Evolutionary conservation across 1,284 basidiomycete genomes (phyloP).

Genomic region (Phellopilus nigrolimitatus): DNA sequence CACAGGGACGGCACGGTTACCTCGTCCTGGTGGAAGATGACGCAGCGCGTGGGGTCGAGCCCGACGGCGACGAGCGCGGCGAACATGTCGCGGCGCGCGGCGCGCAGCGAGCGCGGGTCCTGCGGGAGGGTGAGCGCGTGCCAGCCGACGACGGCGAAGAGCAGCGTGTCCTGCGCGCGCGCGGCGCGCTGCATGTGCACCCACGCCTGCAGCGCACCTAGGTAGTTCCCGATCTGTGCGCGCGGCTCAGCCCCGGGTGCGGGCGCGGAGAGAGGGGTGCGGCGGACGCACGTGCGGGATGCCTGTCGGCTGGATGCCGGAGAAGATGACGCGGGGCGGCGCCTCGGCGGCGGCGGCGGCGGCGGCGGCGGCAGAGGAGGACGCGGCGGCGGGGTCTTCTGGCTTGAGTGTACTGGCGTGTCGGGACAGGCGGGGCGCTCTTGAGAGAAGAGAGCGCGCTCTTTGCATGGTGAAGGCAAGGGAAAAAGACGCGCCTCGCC

Average conservation of each 20-base stretch:
- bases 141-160: constrained; percentile 89
- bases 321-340: constrained; percentile 54
- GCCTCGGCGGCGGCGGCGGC: no score
- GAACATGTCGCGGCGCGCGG: constrained; percentile 73
- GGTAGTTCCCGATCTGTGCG: constrained; percentile 86
- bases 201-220: constrained; percentile 90
- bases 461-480: no score
- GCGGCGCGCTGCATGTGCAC: constrained; percentile 70
- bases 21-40: constrained; percentile 87
- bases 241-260: no score
- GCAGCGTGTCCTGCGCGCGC: constrained; percentile 53
- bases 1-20: constrained; percentile 45
- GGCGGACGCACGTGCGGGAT: constrained; percentile 77
- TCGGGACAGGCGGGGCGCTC: no score
- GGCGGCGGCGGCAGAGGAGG: no score
- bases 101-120: constrained; percentile 58
- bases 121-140: constrained; percentile 92
- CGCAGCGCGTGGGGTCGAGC: constrained; percentile 71
- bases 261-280: no score
- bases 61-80: constrained; percentile 84
- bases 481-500: no score
- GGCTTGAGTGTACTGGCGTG: no score
- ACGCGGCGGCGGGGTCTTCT: no score
- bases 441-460: no score
- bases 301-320: constrained; percentile 83